Evolutionary conservation across 2,329 filamentous ascomycete species (phyloP).

Genomic region (Chaetomiaceae sp.): DNA sequence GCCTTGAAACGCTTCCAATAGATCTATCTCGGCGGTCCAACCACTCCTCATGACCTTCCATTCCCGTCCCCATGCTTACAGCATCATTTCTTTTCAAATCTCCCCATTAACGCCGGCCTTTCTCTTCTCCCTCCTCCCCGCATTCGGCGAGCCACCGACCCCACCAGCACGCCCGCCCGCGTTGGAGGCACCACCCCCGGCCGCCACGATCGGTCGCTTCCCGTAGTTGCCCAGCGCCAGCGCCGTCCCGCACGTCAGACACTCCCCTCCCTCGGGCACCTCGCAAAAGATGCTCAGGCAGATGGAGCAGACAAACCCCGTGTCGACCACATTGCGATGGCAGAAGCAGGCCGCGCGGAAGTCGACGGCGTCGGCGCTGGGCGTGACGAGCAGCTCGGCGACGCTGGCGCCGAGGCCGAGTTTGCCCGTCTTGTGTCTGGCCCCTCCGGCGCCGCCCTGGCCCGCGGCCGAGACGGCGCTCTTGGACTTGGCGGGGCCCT

Average conservation of each 20-base stretch:
- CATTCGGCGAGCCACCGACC: slow-evolving; percentile 4
- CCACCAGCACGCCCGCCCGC: background rate
- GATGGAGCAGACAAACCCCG: slow-evolving; percentile 93
- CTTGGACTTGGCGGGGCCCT: slow-evolving; percentile 1
- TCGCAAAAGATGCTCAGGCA: slow-evolving; percentile 92
- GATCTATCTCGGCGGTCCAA: no score
- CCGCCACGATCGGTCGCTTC: slow-evolving; percentile 62
- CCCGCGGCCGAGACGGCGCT: slow-evolving; percentile 17
- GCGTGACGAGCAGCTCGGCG: slow-evolving; percentile 61
- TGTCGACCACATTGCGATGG: slow-evolving; percentile 83
- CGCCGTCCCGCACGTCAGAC: slow-evolving; percentile 77
- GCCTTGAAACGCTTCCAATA: no score
- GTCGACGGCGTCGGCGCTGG: slow-evolving; percentile 82
- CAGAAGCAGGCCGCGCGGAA: slow-evolving; percentile 99
- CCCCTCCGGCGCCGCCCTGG: background rate
- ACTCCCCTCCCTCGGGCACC: slow-evolving; percentile 58
- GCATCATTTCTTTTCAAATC: no score
- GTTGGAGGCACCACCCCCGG: background rate
- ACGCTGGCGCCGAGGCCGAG: slow-evolving; percentile 22
- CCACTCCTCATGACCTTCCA: no score
- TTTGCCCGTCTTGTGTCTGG: slow-evolving; percentile 14
- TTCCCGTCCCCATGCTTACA: no score
- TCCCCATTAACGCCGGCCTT: slow-evolving; percentile 46
- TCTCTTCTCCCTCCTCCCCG: slow-evolving; percentile 74
- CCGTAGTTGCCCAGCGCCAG: slow-evolving; percentile 74